phyloP scores from a whole-genome alignment of 2,329 filamentous ascomycete species.

The Sporothrix phasma region DNA sequence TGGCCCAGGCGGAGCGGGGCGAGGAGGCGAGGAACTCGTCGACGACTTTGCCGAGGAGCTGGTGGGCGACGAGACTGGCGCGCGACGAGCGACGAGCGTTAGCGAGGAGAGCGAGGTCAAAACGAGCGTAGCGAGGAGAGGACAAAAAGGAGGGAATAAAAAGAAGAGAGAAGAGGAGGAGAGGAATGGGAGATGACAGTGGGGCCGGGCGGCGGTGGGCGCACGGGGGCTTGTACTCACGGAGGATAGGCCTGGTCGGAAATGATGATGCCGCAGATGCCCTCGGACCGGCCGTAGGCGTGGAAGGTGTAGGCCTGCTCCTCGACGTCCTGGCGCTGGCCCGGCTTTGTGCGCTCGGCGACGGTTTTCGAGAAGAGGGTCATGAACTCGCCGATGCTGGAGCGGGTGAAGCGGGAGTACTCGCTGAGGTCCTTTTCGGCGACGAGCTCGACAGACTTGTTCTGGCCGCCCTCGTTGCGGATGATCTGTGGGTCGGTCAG shows the following conservation, averaged over 20 bases:
- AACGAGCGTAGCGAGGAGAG: neutral
- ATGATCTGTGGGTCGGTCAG: slow-evolving; percentile 51
- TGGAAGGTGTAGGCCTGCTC: slow-evolving; percentile 56
- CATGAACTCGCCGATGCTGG: slow-evolving; percentile 41
- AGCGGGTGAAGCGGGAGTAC: slow-evolving; percentile 71
- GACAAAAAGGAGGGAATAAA: no score
- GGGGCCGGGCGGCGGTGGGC: no score
- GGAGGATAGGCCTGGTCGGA: slow-evolving; percentile 65
- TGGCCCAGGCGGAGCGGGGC: slow-evolving; percentile 52
- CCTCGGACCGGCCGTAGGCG: slow-evolving; percentile 65
- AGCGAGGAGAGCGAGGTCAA: no score
- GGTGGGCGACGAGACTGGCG: slow-evolving; percentile 60
- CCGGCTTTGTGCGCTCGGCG: slow-evolving; percentile 60
- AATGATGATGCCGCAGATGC: slow-evolving; percentile 67
- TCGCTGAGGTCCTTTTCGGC: slow-evolving; percentile 67
- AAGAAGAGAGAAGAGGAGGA: no score
- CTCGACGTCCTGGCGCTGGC: slow-evolving; percentile 80
- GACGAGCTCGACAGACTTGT: slow-evolving; percentile 18
- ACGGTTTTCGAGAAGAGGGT: slow-evolving; percentile 78
- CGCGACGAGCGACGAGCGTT: no score
- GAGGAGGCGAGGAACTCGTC: slow-evolving; percentile 77
- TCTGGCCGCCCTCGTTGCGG: slow-evolving; percentile 50
- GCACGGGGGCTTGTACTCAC: no score
- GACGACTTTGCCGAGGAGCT: slow-evolving; percentile 74
- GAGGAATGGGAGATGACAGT: no score